phyloP scores from a whole-genome alignment of 164 flowering plant species.

The Stephania japonica region DNA sequence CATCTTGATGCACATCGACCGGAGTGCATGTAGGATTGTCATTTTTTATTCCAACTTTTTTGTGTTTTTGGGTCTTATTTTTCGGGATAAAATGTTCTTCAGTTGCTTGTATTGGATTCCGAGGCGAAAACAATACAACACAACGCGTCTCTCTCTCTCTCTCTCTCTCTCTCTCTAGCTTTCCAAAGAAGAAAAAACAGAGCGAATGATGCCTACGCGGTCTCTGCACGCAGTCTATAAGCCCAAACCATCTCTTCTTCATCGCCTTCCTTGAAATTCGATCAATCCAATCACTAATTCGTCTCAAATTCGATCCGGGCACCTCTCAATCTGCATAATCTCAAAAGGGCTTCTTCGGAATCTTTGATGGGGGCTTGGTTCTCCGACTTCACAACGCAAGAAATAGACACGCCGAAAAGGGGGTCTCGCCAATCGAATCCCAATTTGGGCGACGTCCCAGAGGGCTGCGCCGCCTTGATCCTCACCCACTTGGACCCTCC shows the following conservation, averaged over 20 bases:
- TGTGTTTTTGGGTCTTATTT: background rate
- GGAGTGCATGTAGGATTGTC: too few species aligned
- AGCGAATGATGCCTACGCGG: background rate
- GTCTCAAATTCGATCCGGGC: background rate
- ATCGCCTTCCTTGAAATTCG: background rate
- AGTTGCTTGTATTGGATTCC: background rate
- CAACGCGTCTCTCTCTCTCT: background rate
- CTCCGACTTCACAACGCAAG: slow-evolving; percentile 16
- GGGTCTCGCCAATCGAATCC: slow-evolving; percentile 16
- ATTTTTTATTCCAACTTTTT: background rate
- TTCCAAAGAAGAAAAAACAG: background rate
- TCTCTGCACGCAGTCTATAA: background rate
- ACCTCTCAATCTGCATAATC: background rate
- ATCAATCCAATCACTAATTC: background rate
- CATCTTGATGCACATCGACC: too few species aligned
- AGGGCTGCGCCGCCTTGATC: slow-evolving; percentile 64
- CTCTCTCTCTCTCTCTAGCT: background rate
- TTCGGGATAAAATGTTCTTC: background rate
- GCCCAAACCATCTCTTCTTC: background rate
- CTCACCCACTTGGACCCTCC: slow-evolving; percentile 50
- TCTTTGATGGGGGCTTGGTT: slow-evolving; percentile 39
- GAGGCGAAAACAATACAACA: background rate
- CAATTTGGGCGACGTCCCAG: slow-evolving; percentile 77
- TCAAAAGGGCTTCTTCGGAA: background rate
- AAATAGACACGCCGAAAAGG: background rate